Evolutionary conservation across 441 rosid genomes (phyloP).

Genomic region (Jatropha multifida): DNA sequence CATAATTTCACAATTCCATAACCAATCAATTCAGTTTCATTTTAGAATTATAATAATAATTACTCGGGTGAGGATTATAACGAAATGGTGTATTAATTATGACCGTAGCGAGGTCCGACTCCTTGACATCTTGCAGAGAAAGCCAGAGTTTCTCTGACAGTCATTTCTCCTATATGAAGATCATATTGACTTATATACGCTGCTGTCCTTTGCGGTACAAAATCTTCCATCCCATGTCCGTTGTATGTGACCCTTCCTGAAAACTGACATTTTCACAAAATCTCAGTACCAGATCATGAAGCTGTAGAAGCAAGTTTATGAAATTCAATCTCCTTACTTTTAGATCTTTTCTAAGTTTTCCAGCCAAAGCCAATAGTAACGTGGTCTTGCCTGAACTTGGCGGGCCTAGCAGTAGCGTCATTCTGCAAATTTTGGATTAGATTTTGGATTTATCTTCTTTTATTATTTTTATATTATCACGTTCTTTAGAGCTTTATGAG

Average conservation of each 20-base stretch:
- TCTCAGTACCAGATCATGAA: background rate
- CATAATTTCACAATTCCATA: constrained; percentile 3
- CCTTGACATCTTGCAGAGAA: constrained; percentile 76
- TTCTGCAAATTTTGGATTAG: constrained; percentile 31
- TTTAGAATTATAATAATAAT: too few species aligned
- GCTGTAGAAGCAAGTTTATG: background rate
- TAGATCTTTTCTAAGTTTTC: constrained; percentile 56
- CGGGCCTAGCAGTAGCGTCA: constrained; percentile 67
- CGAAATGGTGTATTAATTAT: background rate
- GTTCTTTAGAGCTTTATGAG: too few species aligned
- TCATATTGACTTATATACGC: constrained; percentile 68
- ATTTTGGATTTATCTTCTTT: background rate
- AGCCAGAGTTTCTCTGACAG: constrained; percentile 65
- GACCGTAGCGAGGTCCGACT: constrained; percentile 56
- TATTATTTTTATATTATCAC: too few species aligned
- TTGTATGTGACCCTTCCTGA: constrained; percentile 59
- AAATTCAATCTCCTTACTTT: constrained; percentile 34
- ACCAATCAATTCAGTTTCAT: too few species aligned
- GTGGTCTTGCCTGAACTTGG: constrained; percentile 71
- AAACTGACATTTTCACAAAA: constrained; percentile 32
- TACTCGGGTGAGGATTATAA: too few species aligned
- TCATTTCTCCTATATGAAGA: constrained; percentile 70
- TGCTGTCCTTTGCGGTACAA: constrained; percentile 60
- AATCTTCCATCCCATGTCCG: constrained; percentile 63
- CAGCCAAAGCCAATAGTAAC: constrained; percentile 55